phyloP scores from a whole-genome alignment of 1,139 yeast genomes.

The Suhomyces wounanorum region DNA sequence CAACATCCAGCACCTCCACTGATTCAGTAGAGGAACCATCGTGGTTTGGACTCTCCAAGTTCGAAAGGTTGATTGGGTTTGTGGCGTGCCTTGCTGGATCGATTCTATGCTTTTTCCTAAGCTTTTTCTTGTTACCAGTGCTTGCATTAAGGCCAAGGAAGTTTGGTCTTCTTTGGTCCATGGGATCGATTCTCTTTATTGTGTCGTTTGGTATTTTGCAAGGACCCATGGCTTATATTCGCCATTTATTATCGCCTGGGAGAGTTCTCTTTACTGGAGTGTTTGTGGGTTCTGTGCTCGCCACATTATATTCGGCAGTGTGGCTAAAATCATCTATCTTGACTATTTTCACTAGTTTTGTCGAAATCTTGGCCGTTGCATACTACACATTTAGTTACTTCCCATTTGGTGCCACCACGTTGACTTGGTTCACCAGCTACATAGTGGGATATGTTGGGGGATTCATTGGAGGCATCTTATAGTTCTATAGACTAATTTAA shows the following conservation, averaged over 20 bases:
- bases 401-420: conserved; percentile 91
- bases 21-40: conserved; percentile 42
- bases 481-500: conserved; percentile 6
- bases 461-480: conserved; percentile 47
- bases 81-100: conserved; percentile 77
- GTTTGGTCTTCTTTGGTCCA: conserved; percentile 87
- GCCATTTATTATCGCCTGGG: conserved; percentile 73
- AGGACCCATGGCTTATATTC: conserved; percentile 80
- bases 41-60: conserved; percentile 65
- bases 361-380: conserved; percentile 80
- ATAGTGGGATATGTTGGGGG: conserved; percentile 78
- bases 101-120: conserved; percentile 73
- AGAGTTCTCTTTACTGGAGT: conserved; percentile 79
- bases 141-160: conserved; percentile 88
- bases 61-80: conserved; percentile 81
- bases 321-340: conserved; percentile 68
- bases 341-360: conserved; percentile 71
- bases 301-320: conserved; percentile 61
- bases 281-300: conserved; percentile 72
- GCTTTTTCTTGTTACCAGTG: conserved; percentile 85
- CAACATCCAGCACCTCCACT: conserved; percentile 28
- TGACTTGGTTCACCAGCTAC: conserved; percentile 78
- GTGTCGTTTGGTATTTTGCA: conserved; percentile 88
- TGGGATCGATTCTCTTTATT: conserved; percentile 86
- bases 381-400: conserved; percentile 91